Base-by-base conservation (phyloP, 371 early-diverging fungal species). In the Mortierella sp. region DNA sequence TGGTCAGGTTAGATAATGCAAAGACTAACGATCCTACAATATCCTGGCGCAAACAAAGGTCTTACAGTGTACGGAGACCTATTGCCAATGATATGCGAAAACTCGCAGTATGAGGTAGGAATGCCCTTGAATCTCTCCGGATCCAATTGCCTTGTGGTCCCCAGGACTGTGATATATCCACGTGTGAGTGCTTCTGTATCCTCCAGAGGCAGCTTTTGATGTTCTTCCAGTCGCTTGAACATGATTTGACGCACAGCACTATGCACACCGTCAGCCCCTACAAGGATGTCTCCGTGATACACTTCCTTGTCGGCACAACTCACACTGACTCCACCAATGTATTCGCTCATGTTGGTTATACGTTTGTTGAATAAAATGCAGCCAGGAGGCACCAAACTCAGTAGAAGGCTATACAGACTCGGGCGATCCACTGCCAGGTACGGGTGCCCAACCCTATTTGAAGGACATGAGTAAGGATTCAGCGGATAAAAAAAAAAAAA, bases 381-480 rank as follows among this genome's bases (percentile, higher is more conserved):
- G 14, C 43, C 26, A 26, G 38, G 14, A 2, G 67, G 60, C 13
- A 66, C 27, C 39, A 43, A 39, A 47, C 54, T 53, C 4, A 59
- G 18, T 7, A 66, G 21, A 3, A 59, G 46, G 2, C 46, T 27
- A 54, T 66, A 59, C 6, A 66, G 26, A 8, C 52, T 30, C 14
- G 39, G 39, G 4, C 67, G 59, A 16, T 53, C 23, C 23, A 58
- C 58, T 5, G 53, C 28, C 2, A 39, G 21, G 19, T 16, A 23
- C 9, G 52, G 52, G 41, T 66, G 59, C 3, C 67, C 67, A 16
- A 58, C 14, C 4, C 67, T 66, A 43, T 13, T 16, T 34, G 34
- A 34, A 34, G 4, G 4, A 10, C 4, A 7, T 34, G 34, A 7
- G 34, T 4, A 7, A 10, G 34, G 34, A 34, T 34, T 34, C 34